Base-by-base conservation (phyloP, 768 basidiomycete species). In the Chiua virens region DNA sequence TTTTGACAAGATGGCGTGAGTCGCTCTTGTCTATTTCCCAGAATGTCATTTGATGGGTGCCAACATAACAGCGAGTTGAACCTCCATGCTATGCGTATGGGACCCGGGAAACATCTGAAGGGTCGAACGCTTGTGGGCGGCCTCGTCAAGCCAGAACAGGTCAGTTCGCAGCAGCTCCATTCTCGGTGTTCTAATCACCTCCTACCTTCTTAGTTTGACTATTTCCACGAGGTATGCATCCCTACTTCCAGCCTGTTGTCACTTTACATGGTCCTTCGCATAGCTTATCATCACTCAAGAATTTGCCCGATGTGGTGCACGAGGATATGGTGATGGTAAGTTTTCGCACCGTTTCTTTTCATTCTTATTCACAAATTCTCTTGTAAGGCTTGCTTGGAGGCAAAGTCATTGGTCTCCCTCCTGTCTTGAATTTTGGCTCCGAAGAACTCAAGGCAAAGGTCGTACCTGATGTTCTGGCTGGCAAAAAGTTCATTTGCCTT, bases 11-110 rank as follows among this genome's bases (percentile, higher is more conserved):
- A 89, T 96, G 89, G 83, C 89, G 86, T 87, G 57, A 49, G 76
- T 63, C 15, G 8, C 4, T 1, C 18, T 11, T 20, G 4, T 27
- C 5, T 22, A 9, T 49, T n/a, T 10, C 15, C 10, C 20, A 17
- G n/a, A 21, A 42, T 21, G 2, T 14, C 3, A 3, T 14, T 47
- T 5, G 14, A 46, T 17, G 17, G 27, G 25, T 40, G 8, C n/a
- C 25, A 20, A 38, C 22, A 30, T 23, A 8, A 20, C 43, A 87
- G 84, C 15, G 83, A 83, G 45, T 46, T 80, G 27, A 85, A 92
- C 61, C 49, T 98, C 18, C 89, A 92, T 64, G 89, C 91, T 14
- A 96, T 97, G 92, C 79, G 90, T 20, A 77, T 95, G 72, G 96
- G 96, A 15, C 95, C 95, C 0, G 91, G 89, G 32, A 85, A 87